These are phyloP conservation scores for Exophiala oligosperma DNA, from an alignment of 2,329 filamentous ascomycete genomes.

Conservation along the genomic window DNA sequence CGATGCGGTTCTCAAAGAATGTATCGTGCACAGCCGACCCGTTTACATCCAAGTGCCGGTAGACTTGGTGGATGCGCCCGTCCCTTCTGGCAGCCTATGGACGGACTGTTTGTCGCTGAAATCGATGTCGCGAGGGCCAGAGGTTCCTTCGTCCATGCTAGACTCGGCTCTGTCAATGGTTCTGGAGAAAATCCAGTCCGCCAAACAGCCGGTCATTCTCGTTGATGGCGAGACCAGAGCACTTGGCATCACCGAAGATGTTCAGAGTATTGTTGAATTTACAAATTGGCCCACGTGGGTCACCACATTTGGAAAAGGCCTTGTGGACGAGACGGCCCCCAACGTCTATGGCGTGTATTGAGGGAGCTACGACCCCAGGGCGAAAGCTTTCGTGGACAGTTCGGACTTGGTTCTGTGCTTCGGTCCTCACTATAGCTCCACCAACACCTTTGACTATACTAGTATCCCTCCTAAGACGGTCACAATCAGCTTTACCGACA, in stretches of 20 bases:
- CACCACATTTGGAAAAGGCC: conserved; percentile 87
- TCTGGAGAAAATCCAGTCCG: conserved; percentile 68
- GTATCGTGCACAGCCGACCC: conserved; percentile 52
- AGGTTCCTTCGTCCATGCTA: conserved; percentile 66
- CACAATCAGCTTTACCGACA: conserved; percentile 59
- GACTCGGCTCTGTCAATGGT: conserved; percentile 82
- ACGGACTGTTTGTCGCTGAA: conserved; percentile 41
- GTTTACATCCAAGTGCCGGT: conserved; percentile 58
- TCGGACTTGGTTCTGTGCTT: conserved; percentile 44
- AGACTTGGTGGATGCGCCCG: conserved; percentile 43
- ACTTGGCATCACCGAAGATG: conserved; percentile 73
- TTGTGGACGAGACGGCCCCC: conserved; percentile 72
- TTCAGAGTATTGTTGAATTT: conserved; percentile 69
- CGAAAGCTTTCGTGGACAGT: conserved; percentile 49
- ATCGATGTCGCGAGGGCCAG: conserved; percentile 65
- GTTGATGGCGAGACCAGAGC: conserved; percentile 81
- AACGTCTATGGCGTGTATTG: conserved; percentile 83
- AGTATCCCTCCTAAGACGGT: conserved; percentile 72
- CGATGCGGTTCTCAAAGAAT: conserved; percentile 50
- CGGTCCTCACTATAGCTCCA: conserved; percentile 46
- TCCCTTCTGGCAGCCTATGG: conserved; percentile 63
- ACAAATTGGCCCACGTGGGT: conserved; percentile 78
- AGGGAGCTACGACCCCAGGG: conserved; percentile 70
- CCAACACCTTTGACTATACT: conserved; percentile 50
- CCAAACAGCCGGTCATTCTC: conserved; percentile 73